Evolutionary conservation across 2,329 filamentous ascomycete species (phyloP), one percentile per base, ranked within the genome.

Genomic region (Aspergillus quadricinctus): DNA sequence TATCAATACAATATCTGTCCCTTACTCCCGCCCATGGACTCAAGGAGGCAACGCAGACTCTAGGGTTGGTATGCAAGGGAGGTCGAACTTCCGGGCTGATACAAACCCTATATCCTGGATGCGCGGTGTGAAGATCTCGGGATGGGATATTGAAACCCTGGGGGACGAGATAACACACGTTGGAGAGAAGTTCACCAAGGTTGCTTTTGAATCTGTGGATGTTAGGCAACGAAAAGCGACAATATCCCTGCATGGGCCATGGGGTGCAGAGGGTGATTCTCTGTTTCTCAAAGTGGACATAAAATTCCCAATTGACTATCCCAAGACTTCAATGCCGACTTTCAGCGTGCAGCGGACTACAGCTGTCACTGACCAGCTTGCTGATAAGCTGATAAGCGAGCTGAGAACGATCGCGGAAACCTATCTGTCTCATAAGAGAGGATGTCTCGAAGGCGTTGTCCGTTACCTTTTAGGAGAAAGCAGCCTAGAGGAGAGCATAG

Each of bases 31-130:
- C 53, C 69, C 69, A 43, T 77, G 73, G 68, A 70, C 69, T 28
- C 76, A 77, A 51, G 72, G 75, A 21, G 75, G 76, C 11, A 78
- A 78, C 37, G 77, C 80, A 66, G 80, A 78, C 46, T 76, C 78
- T 23, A 71, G 75, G 46, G 68, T 75, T 43, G 78, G 77, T 21
- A 79, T 79, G 66, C 78, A 81, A 59, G 77, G 78, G 25, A 76
- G 76, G 43, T 76, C 76, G 21, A 73, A 72, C 41, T 63, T 77
- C 54, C 76, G 77, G 50, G 78, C 77, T 43, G 79, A 82, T 54
- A 79, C 80, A 23, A 83, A 84, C 55, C 81, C 83, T 17, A 85
- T 87, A 54, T 77, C 80, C 2, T 87, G 84, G 84, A 85, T 87
- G 81, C 81, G 82, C 56, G 84, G 84, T 51, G 83, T 87, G 43